A percentile compares a stretch with the other conserved stretches of the same genome.
Conservation (phyloP, 2,329 filamentous ascomycete species). For the Sclerotinia subarctica region DNA sequence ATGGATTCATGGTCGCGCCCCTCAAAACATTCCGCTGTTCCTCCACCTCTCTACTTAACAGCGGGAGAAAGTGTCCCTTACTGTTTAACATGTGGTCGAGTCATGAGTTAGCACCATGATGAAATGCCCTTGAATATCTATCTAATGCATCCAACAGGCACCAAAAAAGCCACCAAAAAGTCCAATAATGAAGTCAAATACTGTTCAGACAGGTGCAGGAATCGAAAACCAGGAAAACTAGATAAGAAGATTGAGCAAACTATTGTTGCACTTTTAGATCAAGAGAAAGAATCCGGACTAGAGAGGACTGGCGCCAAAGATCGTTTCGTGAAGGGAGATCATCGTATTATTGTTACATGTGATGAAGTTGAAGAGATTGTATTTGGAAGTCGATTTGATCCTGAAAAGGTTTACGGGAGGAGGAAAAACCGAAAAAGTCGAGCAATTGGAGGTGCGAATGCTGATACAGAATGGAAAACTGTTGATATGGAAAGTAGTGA, state of each 20-base stretch:
- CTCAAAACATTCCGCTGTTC: conserved; percentile 14
- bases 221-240: conserved; percentile 47
- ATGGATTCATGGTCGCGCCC: conserved; percentile 21
- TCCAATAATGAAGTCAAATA: conserved; percentile 44
- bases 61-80: conserved; percentile 14
- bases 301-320: conserved; percentile 36
- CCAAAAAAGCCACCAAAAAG: conserved; percentile 18
- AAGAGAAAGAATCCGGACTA: conserved; percentile 37
- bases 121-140: no score
- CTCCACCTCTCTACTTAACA: conserved; percentile 19
- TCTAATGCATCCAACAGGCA: conserved; percentile 12
- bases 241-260: conserved; percentile 53
- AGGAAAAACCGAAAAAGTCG: conserved; percentile 46
- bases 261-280: conserved; percentile 43
- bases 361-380: conserved; percentile 49
- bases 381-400: conserved; percentile 47
- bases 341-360: conserved; percentile 48
- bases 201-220: conserved; percentile 55
- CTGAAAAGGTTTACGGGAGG: conserved; percentile 45
- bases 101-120: conserved; percentile 13
- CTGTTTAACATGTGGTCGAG: conserved; percentile 19
- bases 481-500: conserved; percentile 49
- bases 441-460: conserved; percentile 37
- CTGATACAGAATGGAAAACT: conserved; percentile 43
- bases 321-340: conserved; percentile 48